Percentiles rank a stretch among this genome's conserved stretches.
phyloP scores from a whole-genome alignment of 495 filamentous ascomycete genomes.

The Talaromyces nanjingensis region DNA sequence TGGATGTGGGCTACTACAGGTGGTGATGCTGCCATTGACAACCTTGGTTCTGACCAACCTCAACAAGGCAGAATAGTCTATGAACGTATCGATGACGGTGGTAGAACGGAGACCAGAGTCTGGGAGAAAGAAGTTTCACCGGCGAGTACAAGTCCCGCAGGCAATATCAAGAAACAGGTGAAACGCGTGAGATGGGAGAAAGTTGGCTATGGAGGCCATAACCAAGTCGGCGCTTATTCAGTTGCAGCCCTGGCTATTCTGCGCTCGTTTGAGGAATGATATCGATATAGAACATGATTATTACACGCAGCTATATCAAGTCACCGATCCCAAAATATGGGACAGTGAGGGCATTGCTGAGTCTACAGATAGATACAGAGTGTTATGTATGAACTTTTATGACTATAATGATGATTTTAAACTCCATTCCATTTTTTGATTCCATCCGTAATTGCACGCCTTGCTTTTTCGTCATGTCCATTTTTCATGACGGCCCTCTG shows the following conservation, averaged over 20 bases:
- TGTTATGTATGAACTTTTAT: neutral
- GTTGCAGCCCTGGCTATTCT: constrained; percentile 55
- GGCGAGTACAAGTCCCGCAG: constrained; percentile 8
- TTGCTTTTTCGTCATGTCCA: neutral
- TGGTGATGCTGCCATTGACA: neutral
- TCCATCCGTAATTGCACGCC: neutral
- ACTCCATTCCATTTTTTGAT: neutral
- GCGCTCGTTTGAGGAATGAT: constrained; percentile 51
- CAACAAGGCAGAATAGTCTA: constrained; percentile 37
- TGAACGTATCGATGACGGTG: constrained; percentile 22
- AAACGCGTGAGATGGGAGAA: constrained; percentile 44
- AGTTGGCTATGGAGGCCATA: constrained; percentile 43
- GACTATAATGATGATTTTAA: neutral
- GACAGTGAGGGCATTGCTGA: neutral
- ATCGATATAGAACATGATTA: constrained; percentile 9
- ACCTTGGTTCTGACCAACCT: constrained; percentile 19
- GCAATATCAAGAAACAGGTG: constrained; percentile 27
- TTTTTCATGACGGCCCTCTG: neutral
- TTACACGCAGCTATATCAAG: neutral
- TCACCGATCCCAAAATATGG: neutral
- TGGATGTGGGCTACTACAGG: constrained; percentile 34
- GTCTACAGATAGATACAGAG: neutral
- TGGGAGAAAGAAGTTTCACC: constrained; percentile 29
- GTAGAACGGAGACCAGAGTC: constrained; percentile 27
- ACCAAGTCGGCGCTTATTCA: constrained; percentile 43